These are phyloP conservation scores for Maudiozyma serrabonitensis DNA, from an alignment of 805 yeast genomes.

Conservation along the genomic window DNA sequence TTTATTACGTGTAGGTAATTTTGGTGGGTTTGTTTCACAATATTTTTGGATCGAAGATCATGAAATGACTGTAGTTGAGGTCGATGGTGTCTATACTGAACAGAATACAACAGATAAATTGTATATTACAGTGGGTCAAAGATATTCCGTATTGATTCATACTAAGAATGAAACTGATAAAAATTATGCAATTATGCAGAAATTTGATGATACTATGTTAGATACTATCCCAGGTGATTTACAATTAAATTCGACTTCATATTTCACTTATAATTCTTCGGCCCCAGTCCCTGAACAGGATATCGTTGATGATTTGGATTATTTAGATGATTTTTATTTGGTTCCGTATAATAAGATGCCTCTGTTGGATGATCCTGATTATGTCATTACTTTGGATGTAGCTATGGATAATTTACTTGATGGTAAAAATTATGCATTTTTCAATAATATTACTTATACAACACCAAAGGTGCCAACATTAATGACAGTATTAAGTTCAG, in stretches of 20 bases:
- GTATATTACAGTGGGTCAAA: conserved; percentile 85
- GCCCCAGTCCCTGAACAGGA: conserved; percentile 32
- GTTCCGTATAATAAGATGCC: conserved; percentile 51
- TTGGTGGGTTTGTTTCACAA: conserved; percentile 89
- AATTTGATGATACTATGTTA: conserved; percentile 73
- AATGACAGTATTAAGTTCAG: conserved; percentile 67
- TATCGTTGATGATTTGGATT: conserved; percentile 39
- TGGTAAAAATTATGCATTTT: conserved; percentile 94
- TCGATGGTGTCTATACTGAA: conserved; percentile 84
- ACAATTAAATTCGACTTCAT: conserved; percentile 63
- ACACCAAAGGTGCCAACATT: conserved; percentile 81
- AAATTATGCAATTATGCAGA: conserved; percentile 77
- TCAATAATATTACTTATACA: conserved; percentile 74
- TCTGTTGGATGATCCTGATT: conserved; percentile 57
- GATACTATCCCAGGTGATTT: conserved; percentile 63
- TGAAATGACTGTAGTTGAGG: conserved; percentile 74
- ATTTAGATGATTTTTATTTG: conserved; percentile 71
- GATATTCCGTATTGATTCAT: conserved; percentile 69
- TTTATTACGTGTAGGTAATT: conserved; percentile 66
- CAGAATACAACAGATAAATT: conserved; percentile 58
- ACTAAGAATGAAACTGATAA: conserved; percentile 55
- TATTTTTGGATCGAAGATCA: conserved; percentile 85
- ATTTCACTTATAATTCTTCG: conserved; percentile 47
- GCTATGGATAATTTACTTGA: conserved; percentile 73
- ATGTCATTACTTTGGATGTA: conserved; percentile 59